Conservation (phyloP, 169 alveolate genomes). For the Ichthyophthirius multifiliis region DNA sequence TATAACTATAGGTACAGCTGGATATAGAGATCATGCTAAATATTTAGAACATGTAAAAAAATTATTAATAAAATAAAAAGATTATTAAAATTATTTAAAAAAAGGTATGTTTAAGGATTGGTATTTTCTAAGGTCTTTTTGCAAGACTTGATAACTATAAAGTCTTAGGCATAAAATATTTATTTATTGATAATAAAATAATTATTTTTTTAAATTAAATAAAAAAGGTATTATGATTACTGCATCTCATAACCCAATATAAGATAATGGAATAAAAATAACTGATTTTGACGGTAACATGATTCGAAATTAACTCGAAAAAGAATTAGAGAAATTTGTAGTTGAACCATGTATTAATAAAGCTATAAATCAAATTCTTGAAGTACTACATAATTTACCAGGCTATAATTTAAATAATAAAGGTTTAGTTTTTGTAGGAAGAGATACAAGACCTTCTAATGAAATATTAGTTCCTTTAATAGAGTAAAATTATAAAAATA, state of each 20-base stretch:
- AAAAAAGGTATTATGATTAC: conserved; percentile 88
- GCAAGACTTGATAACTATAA: conserved; percentile 16
- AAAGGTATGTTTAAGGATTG: conserved; percentile 52
- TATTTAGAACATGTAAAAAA: conserved; percentile 25
- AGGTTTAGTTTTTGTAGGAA: conserved; percentile 36
- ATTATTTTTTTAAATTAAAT: not conserved
- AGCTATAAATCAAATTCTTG: not conserved
- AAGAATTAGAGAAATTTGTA: conserved; percentile 42
- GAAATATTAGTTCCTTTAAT: not conserved
- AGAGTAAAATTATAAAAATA: not conserved
- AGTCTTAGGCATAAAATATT: not conserved
- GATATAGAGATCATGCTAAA: conserved; percentile 51
- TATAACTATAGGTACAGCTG: conserved; percentile 64
- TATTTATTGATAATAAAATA: not conserved
- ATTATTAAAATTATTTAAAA: not conserved
- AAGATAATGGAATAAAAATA: conserved; percentile 89
- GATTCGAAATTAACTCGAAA: conserved; percentile 79
- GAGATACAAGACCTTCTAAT: conserved; percentile 38
- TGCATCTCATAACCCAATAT: conserved; percentile 89
- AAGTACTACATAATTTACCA: not conserved
- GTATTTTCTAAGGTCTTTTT: conserved; percentile 46
- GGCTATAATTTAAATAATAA: conserved; percentile 6
- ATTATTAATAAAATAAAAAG: not conserved
- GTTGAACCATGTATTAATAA: conserved; percentile 42
- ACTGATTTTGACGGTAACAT: conserved; percentile 85